Evolutionary conservation across 768 basidiomycete species (phyloP).

Genomic region (Lentinula guzmanii): DNA sequence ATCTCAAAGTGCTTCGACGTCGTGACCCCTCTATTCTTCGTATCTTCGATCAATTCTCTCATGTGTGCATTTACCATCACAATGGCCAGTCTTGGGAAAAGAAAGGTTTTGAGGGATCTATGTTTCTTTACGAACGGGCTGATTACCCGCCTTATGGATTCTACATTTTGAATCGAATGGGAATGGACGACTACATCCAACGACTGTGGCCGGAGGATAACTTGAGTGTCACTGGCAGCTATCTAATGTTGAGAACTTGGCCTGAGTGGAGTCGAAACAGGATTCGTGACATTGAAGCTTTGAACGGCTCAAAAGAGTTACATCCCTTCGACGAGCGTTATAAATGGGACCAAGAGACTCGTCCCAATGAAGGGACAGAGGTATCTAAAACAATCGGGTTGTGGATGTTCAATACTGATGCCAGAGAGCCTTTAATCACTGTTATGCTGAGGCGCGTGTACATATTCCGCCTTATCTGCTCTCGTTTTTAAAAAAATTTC

Average conservation of each 20-base stretch:
- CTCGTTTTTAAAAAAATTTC: neutral
- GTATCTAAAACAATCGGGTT: constrained; percentile 56
- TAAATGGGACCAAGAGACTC: constrained; percentile 28
- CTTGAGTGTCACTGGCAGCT: constrained; percentile 53
- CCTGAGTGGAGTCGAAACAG: constrained; percentile 53
- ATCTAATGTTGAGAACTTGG: constrained; percentile 70
- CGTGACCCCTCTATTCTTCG: constrained; percentile 74
- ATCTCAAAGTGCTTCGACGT: constrained; percentile 74
- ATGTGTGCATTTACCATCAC: constrained; percentile 78
- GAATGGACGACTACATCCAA: constrained; percentile 72
- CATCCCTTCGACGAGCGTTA: constrained; percentile 49
- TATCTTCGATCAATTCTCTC: constrained; percentile 84
- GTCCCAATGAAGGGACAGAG: constrained; percentile 48
- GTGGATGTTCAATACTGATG: constrained; percentile 69
- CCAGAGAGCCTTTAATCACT: constrained; percentile 65
- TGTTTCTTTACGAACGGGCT: constrained; percentile 85
- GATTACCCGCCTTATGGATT: constrained; percentile 81
- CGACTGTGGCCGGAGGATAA: constrained; percentile 76
- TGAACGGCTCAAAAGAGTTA: constrained; percentile 19
- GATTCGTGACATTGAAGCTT: constrained; percentile 17
- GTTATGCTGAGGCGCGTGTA: constrained; percentile 60
- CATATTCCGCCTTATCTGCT: neutral
- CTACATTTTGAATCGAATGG: constrained; percentile 79
- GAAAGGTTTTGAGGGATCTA: constrained; percentile 80
- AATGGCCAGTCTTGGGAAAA: constrained; percentile 77